Base-by-base conservation (phyloP, 108 stramenopile species). In the Fistulifera pelliculosa region DNA sequence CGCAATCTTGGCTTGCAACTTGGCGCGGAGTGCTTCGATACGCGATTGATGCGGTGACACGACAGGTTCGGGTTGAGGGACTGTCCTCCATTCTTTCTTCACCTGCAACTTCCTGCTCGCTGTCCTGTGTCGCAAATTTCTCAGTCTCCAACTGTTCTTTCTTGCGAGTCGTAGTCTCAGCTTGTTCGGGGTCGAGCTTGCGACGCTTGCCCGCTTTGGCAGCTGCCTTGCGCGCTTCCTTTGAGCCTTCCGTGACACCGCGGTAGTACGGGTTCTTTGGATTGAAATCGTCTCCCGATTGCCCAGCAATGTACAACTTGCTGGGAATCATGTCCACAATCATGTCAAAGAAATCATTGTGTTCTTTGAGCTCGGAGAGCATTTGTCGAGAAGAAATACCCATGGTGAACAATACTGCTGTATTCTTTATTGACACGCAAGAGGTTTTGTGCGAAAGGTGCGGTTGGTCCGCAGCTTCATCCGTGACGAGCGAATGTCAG, bases 271-370 rank as follows among this genome's bases (percentile, higher is more conserved):
- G 85, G 54, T 72, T 52, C 43, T 76, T 76, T 18, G 45, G 58
- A 59, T 65, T 68, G 38, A 53, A 71, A 53, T 66, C 70, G 42
- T 75, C 70, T 22, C 73, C 80, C 1, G 75, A 80, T 38, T 77
- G 61, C 8, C 82, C 84, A 14, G 82, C 77, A 21, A 93, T 68
- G 63, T 93, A 93, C 38, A 93, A 64, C 13, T 71, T 71, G 52
- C 81, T 66, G 16, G 92, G 88, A 47, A 94, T 77, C 77, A 90
- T 84, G 61, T 94, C 85, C 8, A 87, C 87, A 19, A 94, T 26
- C 25, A 57, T 27, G 66, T 90, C 86, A 56, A 94, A 94, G 68
- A 75, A 87, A 10, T 49, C 74, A 70, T 90, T 90, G 74, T 87
- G 54, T 1, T 74, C 73, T 41, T 69, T 64, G 42, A 90, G 76